Conservation (phyloP, 306 rosid genomes). For the Argentina anserina region DNA sequence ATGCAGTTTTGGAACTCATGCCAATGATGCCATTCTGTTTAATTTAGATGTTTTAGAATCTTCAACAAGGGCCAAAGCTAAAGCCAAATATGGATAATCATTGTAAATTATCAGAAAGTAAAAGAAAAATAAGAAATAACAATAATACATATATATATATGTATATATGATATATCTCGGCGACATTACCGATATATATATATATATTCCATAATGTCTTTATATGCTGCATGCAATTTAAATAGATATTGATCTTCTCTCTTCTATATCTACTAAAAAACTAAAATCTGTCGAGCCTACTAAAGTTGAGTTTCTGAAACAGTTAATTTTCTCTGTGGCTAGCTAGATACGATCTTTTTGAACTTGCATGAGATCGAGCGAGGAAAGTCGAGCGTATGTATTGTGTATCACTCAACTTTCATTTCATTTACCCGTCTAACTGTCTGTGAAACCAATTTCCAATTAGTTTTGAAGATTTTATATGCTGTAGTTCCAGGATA, state of each 20-base stretch:
- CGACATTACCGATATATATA: too few species aligned
- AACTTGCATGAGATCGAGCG: background rate
- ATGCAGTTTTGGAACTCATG: conserved; percentile 44
- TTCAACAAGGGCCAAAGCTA: conserved; percentile 32
- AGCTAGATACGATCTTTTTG: background rate
- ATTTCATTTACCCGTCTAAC: conserved; percentile 16
- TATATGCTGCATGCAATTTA: background rate
- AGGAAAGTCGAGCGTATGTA: conserved; percentile 5
- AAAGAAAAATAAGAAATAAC: background rate
- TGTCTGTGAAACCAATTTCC: conserved; percentile 14
- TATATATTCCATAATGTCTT: background rate
- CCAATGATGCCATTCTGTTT: conserved; percentile 39
- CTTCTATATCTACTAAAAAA: background rate
- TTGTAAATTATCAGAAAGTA: background rate
- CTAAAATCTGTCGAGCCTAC: background rate
- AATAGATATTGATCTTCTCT: background rate
- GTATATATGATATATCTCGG: too few species aligned
- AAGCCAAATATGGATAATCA: conserved; percentile 14
- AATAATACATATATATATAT: too few species aligned
- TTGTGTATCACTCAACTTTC: conserved; percentile 40
- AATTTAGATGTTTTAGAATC: conserved; percentile 28
- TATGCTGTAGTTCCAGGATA: conserved; percentile 6
- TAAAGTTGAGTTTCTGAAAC: background rate
- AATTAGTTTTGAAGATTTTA: conserved; percentile 21
- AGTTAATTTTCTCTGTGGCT: background rate